Evolutionary conservation across 495 filamentous ascomycete species (phyloP).

Genomic region (Acidomyces sp.): DNA sequence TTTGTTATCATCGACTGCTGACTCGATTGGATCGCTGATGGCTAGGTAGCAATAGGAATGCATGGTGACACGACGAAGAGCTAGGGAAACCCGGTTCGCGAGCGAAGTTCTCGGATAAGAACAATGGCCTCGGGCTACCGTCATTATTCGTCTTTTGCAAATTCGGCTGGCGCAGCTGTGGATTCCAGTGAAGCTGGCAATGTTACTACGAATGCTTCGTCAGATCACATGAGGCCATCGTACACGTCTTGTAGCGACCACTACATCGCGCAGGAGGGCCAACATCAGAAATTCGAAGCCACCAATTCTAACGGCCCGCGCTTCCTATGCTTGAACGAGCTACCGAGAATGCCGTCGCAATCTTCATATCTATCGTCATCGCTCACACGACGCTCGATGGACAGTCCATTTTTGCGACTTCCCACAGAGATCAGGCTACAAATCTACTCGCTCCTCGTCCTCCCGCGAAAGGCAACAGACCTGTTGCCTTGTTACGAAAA

Average conservation of each 20-base stretch:
- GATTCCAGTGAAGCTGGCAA: neutral
- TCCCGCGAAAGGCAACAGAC: conserved; percentile 16
- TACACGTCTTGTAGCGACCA: conserved; percentile 14
- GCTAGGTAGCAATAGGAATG: no score
- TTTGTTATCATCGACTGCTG: no score
- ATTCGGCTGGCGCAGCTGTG: neutral
- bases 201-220: conserved; percentile 1
- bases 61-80: no score
- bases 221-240: conserved; percentile 3
- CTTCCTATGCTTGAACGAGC: conserved; percentile 10
- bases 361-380: neutral
- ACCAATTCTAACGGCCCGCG: no score
- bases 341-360: conserved; percentile 12
- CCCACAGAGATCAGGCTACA: conserved; percentile 33
- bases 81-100: no score
- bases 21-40: no score
- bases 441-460: conserved; percentile 31
- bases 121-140: no score
- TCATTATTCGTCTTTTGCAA: no score
- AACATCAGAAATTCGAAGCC: neutral
- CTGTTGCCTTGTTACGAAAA: conserved; percentile 7
- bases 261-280: neutral
- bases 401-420: conserved; percentile 27
- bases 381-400: neutral
- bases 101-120: no score